A percentile compares a stretch with the other conserved stretches of the same genome.
These are phyloP conservation scores for Globisporangium nagaii DNA, from an alignment of 352 stramenopile genomes.

Conservation along the genomic window DNA sequence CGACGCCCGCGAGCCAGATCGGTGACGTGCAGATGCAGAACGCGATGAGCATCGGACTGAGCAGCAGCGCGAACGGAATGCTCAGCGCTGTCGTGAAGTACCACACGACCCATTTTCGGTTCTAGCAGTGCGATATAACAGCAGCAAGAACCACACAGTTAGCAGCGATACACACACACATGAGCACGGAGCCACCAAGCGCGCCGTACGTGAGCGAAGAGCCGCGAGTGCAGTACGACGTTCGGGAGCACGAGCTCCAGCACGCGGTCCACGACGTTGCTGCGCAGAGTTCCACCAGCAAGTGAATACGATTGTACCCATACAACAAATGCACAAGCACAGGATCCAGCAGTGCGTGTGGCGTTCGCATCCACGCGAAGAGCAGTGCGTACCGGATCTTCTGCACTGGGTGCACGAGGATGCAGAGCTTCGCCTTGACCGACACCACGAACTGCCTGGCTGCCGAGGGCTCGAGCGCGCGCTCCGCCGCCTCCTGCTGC, in stretches of 20 bases:
- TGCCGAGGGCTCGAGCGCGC: slow-evolving; percentile 19
- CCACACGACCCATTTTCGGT: slow-evolving; percentile 56
- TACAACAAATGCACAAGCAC: not conserved
- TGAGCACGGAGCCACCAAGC: not conserved
- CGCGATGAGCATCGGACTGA: slow-evolving; percentile 75
- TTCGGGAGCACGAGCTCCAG: slow-evolving; percentile 33
- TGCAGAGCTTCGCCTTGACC: slow-evolving; percentile 35
- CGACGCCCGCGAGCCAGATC: slow-evolving; percentile 59
- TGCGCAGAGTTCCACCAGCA: not conserved
- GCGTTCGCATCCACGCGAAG: too few relatives aligned
- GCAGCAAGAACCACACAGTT: not conserved
- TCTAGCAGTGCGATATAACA: slow-evolving; percentile 16
- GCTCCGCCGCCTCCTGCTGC: slow-evolving; percentile 20
- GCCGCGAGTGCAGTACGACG: slow-evolving; percentile 24
- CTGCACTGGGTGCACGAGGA: slow-evolving; percentile 33
- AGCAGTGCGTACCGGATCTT: slow-evolving; percentile 48
- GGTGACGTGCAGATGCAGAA: slow-evolving; percentile 72
- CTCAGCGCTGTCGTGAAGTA: slow-evolving; percentile 62
- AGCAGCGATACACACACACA: not conserved
- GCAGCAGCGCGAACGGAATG: slow-evolving; percentile 64
- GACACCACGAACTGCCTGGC: slow-evolving; percentile 23
- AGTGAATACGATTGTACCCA: not conserved
- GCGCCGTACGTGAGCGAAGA: slow-evolving; percentile 35
- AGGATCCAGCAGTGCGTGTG: too few relatives aligned
- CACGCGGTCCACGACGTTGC: slow-evolving; percentile 24